These are phyloP conservation scores for Streptanthus diversifolius DNA, from an alignment of 345 rosid species.

Conservation along the genomic window DNA sequence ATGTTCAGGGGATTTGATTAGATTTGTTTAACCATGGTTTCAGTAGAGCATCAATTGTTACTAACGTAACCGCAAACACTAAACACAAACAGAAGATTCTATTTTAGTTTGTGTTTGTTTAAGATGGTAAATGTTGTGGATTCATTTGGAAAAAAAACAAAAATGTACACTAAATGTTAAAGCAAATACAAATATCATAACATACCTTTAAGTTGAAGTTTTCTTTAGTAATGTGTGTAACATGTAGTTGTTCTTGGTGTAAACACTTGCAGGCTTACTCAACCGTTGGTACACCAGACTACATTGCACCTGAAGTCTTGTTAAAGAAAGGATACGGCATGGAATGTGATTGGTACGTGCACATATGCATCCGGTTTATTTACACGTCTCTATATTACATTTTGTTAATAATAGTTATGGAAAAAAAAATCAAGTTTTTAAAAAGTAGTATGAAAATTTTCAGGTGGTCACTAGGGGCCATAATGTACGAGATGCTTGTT, in stretches of 20 bases:
- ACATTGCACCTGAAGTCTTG: conserved; percentile 91
- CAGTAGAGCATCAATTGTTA: too few relatives aligned
- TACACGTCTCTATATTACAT: neutral
- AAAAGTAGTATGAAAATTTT: neutral
- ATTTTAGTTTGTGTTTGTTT: too few relatives aligned
- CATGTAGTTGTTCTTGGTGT: conserved; percentile 1
- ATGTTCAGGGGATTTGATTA: neutral
- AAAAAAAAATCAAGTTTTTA: neutral
- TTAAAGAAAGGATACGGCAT: conserved; percentile 91
- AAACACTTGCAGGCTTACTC: conserved; percentile 72
- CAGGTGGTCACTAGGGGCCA: conserved; percentile 98
- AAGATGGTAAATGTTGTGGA: too few relatives aligned
- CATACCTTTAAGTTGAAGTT: neutral
- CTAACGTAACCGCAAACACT: too few relatives aligned
- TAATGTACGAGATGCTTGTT: conserved; percentile 91
- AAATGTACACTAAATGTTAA: too few relatives aligned
- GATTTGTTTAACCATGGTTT: neutral
- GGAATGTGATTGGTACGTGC: conserved; percentile 90
- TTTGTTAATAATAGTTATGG: neutral
- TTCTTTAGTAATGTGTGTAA: neutral
- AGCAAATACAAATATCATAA: too few relatives aligned
- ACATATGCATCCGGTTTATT: neutral
- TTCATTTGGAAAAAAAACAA: too few relatives aligned
- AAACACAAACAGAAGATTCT: too few relatives aligned
- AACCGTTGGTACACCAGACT: conserved; percentile 94